phyloP scores from a whole-genome alignment of 495 filamentous ascomycete species.

The Symbiotaphrina buchneri region DNA sequence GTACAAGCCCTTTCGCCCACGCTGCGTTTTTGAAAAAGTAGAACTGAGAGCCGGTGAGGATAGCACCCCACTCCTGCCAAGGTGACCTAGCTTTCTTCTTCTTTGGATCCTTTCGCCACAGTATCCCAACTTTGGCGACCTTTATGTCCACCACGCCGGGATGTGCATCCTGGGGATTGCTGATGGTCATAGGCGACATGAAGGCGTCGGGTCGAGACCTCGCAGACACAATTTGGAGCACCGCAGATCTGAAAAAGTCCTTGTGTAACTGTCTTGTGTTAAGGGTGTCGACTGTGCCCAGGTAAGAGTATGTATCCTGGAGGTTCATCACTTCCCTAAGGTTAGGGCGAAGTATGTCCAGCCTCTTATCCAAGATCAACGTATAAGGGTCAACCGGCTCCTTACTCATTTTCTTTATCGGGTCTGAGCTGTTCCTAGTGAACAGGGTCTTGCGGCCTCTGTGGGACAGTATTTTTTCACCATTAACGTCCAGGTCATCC shows the following conservation, averaged over 20 bases:
- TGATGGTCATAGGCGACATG: conserved; percentile 60
- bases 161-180: conserved; percentile 69
- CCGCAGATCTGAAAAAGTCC: conserved; percentile 72
- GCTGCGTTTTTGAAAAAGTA: conserved; percentile 86
- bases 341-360: conserved; percentile 61
- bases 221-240: conserved; percentile 83
- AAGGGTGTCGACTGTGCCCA: conserved; percentile 47
- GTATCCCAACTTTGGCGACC: conserved; percentile 80
- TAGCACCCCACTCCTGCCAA: conserved; percentile 96
- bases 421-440: conserved; percentile 40
- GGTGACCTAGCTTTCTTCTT: conserved; percentile 88
- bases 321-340: conserved; percentile 80
- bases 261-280: conserved; percentile 61
- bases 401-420: conserved; percentile 37
- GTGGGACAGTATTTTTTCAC: conserved; percentile 47
- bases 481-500: conserved; percentile 66
- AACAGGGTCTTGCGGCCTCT: conserved; percentile 51
- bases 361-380: conserved; percentile 69
- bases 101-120: conserved; percentile 91
- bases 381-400: conserved; percentile 92
- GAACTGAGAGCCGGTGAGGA: conserved; percentile 83
- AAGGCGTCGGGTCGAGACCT: conserved; percentile 89
- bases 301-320: conserved; percentile 79
- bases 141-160: conserved; percentile 94
- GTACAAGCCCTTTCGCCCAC: conserved; percentile 81